These are phyloP conservation scores for Flaveria sonorensis DNA, from an alignment of 129 eudicot species.

Conservation along the genomic window DNA sequence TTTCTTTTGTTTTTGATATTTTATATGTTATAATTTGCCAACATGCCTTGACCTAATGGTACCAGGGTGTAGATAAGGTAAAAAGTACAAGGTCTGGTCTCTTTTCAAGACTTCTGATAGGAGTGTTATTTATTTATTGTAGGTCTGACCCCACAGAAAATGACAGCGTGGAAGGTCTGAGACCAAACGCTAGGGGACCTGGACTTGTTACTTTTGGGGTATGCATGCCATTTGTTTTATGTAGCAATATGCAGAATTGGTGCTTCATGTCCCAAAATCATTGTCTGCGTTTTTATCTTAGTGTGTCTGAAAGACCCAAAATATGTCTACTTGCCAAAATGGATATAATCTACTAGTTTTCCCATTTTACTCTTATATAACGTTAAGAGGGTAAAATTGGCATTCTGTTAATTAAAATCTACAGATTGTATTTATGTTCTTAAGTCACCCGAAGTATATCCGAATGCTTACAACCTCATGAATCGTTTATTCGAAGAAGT, in stretches of 20 bases:
- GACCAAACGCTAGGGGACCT: slow-evolving; percentile 98
- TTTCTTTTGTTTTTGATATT: background rate
- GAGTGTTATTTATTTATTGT: slow-evolving; percentile 14
- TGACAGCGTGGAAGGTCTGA: slow-evolving; percentile 93
- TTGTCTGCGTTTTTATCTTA: background rate
- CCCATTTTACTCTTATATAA: background rate
- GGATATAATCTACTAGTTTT: slow-evolving; percentile 3
- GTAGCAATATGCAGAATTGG: slow-evolving; percentile 9
- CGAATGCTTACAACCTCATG: too few species aligned
- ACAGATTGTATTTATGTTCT: too few species aligned
- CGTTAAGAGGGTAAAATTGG: too few species aligned
- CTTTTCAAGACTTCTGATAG: background rate
- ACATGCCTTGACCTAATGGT: background rate
- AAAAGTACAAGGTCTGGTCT: slow-evolving; percentile 2
- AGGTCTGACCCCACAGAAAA: slow-evolving; percentile 99
- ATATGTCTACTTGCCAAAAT: background rate
- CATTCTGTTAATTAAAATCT: background rate
- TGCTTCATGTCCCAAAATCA: background rate
- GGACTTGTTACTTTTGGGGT: slow-evolving; percentile 99
- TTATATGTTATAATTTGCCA: background rate
- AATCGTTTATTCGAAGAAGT: too few species aligned
- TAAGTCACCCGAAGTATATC: too few species aligned
- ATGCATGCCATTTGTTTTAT: slow-evolving; percentile 28
- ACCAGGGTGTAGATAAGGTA: background rate
- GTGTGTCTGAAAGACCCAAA: background rate